A percentile compares a stretch with the other conserved stretches of the same genome.
Conservation (phyloP, 495 filamentous ascomycete genomes). For the Rhizodiscina lignyota region DNA sequence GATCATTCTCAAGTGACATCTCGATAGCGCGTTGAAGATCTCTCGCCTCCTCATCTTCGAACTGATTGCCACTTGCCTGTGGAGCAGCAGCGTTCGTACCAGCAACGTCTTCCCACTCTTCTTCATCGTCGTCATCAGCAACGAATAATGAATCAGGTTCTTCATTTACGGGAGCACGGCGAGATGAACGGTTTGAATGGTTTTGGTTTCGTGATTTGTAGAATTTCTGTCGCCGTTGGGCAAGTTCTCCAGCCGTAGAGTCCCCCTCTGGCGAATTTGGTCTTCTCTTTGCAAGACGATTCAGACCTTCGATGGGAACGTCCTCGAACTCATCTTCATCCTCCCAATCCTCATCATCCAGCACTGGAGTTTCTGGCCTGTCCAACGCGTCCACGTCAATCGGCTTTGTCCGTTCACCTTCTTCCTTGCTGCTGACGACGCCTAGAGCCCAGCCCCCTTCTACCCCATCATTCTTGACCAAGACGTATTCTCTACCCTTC, state of each 20-base stretch:
- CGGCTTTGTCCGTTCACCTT: conserved; percentile 58
- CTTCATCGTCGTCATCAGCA: conserved; percentile 24
- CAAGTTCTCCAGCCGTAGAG: conserved; percentile 3
- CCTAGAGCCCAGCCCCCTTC: conserved; percentile 96
- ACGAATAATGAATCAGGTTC: conserved; percentile 50
- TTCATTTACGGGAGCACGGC: conserved; percentile 1
- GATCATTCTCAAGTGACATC: conserved; percentile 43
- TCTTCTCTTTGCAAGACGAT: conserved; percentile 45
- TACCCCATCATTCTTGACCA: conserved; percentile 86
- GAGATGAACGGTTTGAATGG: conserved; percentile 5
- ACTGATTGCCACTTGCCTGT: no score
- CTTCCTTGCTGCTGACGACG: conserved; percentile 67
- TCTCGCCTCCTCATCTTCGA: conserved; percentile 47
- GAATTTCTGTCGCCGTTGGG: conserved; percentile 27
- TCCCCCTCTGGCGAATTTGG: background rate
- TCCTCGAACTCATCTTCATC: conserved; percentile 72
- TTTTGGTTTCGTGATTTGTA: conserved; percentile 22
- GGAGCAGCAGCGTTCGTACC: conserved; percentile 14
- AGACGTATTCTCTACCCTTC: conserved; percentile 78
- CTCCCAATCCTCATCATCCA: conserved; percentile 41
- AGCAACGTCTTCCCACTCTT: conserved; percentile 18
- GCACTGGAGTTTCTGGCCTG: conserved; percentile 23
- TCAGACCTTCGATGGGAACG: conserved; percentile 85
- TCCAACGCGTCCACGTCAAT: conserved; percentile 76
- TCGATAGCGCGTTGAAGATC: conserved; percentile 70